phyloP scores from a whole-genome alignment of 2,329 filamentous ascomycete species.

The Myriangium duriaei region DNA sequence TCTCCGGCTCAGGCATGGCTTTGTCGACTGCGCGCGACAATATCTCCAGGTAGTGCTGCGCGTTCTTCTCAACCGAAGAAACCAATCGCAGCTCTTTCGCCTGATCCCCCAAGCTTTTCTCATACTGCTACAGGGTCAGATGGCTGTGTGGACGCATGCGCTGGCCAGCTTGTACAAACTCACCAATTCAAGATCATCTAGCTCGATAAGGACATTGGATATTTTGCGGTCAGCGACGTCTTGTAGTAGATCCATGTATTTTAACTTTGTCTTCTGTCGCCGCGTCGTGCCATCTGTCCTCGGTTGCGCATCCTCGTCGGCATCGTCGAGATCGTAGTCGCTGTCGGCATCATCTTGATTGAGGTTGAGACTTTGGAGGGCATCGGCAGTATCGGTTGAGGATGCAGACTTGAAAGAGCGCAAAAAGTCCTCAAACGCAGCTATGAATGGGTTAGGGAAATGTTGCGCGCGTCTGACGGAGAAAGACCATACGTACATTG shows the following conservation, averaged over 20 bases:
- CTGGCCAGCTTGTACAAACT: too few relatives aligned
- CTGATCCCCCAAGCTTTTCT: constrained; percentile 55
- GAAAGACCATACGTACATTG: constrained; percentile 46
- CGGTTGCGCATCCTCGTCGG: constrained; percentile 32
- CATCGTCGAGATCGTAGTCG: constrained; percentile 87
- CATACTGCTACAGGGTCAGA: constrained; percentile 46
- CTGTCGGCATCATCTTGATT: constrained; percentile 75
- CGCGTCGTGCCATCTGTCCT: constrained; percentile 39
- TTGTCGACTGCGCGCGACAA: constrained; percentile 80
- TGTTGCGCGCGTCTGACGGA: constrained; percentile 11
- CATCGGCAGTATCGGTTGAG: constrained; percentile 60
- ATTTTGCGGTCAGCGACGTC: constrained; percentile 69
- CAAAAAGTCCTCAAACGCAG: constrained; percentile 78
- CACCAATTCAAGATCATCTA: constrained; percentile 75
- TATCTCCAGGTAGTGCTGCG: constrained; percentile 90
- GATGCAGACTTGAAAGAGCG: constrained; percentile 69
- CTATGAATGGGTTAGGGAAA: constrained; percentile 36
- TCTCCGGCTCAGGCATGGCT: constrained; percentile 64
- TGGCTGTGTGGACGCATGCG: too few relatives aligned
- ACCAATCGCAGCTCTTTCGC: constrained; percentile 51
- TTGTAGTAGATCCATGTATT: constrained; percentile 82
- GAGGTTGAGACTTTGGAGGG: constrained; percentile 72
- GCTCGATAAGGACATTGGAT: constrained; percentile 69
- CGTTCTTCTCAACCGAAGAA: constrained; percentile 76
- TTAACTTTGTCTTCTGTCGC: constrained; percentile 46